phyloP scores from a whole-genome alignment of 2,329 filamentous ascomycete genomes.

The Macrophomina pseudophaseolina region DNA sequence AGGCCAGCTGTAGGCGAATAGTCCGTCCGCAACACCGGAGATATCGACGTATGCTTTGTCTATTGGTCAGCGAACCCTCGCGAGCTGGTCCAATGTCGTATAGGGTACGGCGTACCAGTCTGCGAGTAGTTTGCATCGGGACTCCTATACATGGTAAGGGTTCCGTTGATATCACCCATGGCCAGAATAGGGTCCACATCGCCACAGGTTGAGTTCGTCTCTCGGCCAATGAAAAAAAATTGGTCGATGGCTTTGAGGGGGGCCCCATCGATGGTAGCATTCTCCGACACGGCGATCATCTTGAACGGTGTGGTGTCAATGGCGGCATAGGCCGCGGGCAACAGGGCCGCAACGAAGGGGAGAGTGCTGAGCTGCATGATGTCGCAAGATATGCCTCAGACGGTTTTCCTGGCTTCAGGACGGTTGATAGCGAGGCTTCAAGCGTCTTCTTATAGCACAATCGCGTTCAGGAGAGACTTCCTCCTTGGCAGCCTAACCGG shows the following conservation, averaged over 20 bases:
- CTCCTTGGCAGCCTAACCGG: too few relatives aligned
- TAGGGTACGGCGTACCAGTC: background rate
- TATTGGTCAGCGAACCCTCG: background rate
- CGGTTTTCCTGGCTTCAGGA: too few relatives aligned
- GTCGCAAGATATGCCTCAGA: too few relatives aligned
- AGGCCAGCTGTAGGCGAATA: constrained; percentile 1
- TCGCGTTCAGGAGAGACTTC: too few relatives aligned
- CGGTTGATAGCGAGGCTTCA: too few relatives aligned
- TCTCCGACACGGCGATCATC: background rate
- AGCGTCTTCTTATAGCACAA: too few relatives aligned
- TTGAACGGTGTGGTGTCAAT: background rate
- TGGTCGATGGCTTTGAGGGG: background rate
- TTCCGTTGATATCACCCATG: constrained; percentile 1
- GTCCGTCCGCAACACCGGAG: background rate
- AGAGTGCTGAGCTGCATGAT: too few relatives aligned
- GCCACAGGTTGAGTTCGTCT: constrained; percentile 4
- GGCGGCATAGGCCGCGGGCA: background rate
- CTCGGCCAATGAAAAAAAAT: background rate
- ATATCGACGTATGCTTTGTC: background rate
- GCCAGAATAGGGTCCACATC: background rate
- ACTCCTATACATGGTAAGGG: background rate
- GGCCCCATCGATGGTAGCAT: background rate
- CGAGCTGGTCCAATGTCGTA: too few relatives aligned
- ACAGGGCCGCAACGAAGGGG: background rate
- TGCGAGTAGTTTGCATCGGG: background rate